phyloP scores from a whole-genome alignment of 768 basidiomycete genomes.

The Serendipita sp. region DNA sequence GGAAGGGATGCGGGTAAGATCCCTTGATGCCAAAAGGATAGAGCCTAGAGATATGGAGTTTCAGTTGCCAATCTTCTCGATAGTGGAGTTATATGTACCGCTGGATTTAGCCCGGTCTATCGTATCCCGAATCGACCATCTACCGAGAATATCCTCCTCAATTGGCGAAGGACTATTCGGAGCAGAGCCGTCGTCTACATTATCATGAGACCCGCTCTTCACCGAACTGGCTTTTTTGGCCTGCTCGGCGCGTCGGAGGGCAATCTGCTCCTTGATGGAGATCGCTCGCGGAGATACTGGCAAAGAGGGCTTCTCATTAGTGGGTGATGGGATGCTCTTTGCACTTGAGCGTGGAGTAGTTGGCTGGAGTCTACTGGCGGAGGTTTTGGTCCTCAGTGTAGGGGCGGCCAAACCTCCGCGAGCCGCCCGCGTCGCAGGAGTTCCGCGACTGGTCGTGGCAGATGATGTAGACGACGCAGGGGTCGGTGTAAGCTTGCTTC shows the following conservation, averaged over 20 bases:
- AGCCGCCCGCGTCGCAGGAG: conserved; percentile 5
- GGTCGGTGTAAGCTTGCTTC: background rate
- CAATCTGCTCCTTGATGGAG: conserved; percentile 64
- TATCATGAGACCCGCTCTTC: conserved; percentile 23
- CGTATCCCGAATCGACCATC: conserved; percentile 51
- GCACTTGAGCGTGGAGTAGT: background rate
- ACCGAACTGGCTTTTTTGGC: conserved; percentile 33
- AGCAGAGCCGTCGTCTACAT: conserved; percentile 35
- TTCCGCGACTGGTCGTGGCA: background rate
- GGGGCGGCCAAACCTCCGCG: conserved; percentile 8
- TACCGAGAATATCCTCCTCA: conserved; percentile 36
- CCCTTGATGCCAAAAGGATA: conserved; percentile 33
- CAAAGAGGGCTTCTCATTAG: conserved; percentile 1
- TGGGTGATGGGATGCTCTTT: background rate
- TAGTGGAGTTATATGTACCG: conserved; percentile 31
- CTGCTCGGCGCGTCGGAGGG: conserved; percentile 59
- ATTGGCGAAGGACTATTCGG: conserved; percentile 18
- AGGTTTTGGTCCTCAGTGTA: background rate
- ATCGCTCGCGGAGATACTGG: conserved; percentile 15
- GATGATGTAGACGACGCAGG: conserved; percentile 5
- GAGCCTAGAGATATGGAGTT: conserved; percentile 12
- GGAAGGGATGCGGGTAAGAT: conserved; percentile 54
- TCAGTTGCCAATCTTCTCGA: background rate
- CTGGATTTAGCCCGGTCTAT: conserved; percentile 64
- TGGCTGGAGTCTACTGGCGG: background rate